Conservation (phyloP, 495 filamentous ascomycete genomes). For the Penicillium desertorum region DNA sequence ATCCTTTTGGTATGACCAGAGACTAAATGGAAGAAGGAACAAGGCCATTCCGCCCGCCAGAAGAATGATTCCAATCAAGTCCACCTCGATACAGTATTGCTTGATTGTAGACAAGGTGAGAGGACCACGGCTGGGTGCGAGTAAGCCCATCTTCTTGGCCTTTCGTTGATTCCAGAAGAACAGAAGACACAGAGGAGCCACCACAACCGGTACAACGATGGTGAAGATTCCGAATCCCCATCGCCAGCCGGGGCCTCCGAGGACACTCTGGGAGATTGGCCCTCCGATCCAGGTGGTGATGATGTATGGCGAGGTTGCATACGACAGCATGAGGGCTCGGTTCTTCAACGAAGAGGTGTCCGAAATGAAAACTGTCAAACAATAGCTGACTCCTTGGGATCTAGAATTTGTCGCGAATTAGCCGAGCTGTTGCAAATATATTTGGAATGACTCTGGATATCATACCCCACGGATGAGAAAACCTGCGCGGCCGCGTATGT, state of each 20-base stretch:
- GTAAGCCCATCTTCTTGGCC: conserved; percentile 45
- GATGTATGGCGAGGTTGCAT: conserved; percentile 56
- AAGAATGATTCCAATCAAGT: conserved; percentile 53
- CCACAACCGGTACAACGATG: conserved; percentile 55
- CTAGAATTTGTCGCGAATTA: conserved; percentile 38
- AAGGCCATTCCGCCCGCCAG: conserved; percentile 54
- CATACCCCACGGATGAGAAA: conserved; percentile 49
- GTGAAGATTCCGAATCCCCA: conserved; percentile 62
- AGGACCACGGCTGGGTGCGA: conserved; percentile 31
- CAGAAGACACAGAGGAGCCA: conserved; percentile 40
- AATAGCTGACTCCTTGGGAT: conserved; percentile 48
- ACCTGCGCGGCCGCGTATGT: conserved; percentile 51
- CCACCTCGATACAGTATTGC: conserved; percentile 29
- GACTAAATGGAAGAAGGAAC: conserved; percentile 55
- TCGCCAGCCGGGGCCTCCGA: conserved; percentile 44
- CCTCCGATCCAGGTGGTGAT: conserved; percentile 54
- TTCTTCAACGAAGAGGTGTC: conserved; percentile 59
- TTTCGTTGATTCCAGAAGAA: conserved; percentile 49
- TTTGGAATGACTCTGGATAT: conserved; percentile 32
- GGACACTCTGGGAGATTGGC: conserved; percentile 38
- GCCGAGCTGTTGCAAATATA: conserved; percentile 39
- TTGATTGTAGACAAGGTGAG: conserved; percentile 18
- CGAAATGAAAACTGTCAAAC: conserved; percentile 54
- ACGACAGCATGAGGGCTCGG: conserved; percentile 56
- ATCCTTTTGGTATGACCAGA: conserved; percentile 41